Conservation (phyloP, 1,284 basidiomycete genomes). For the Cutaneotrichosporon cavernicola region DNA sequence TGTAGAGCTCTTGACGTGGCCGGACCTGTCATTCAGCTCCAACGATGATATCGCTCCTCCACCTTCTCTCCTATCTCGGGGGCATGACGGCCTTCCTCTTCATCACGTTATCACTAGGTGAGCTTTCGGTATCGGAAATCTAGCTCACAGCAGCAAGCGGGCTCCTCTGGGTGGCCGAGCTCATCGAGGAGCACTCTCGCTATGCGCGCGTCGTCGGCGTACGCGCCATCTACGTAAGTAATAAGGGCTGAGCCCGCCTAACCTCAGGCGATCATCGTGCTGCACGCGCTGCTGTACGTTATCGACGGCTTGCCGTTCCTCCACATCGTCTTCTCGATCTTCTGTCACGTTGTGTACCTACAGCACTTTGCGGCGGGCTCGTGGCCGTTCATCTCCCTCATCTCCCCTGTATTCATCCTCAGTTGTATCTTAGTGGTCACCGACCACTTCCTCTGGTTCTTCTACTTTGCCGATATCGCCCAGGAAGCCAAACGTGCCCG, state of each 20-base stretch:
- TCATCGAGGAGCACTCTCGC: slow-evolving; percentile 88
- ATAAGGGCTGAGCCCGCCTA: not conserved
- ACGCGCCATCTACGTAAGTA: slow-evolving; percentile 75
- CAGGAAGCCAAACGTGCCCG: slow-evolving; percentile 55
- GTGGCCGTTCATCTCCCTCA: slow-evolving; percentile 88
- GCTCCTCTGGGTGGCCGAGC: slow-evolving; percentile 83
- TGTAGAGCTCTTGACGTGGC: not conserved
- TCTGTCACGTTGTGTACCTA: slow-evolving; percentile 81
- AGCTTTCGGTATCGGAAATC: not conserved
- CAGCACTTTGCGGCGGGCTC: slow-evolving; percentile 75
- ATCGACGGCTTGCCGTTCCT: slow-evolving; percentile 74
- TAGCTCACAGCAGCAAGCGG: slow-evolving; percentile 68
- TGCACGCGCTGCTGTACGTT: slow-evolving; percentile 74
- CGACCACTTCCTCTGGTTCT: slow-evolving; percentile 94
- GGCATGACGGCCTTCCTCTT: slow-evolving; percentile 70
- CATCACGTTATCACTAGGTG: slow-evolving; percentile 76
- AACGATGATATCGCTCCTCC: slow-evolving; percentile 38
- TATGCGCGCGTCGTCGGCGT: slow-evolving; percentile 75
- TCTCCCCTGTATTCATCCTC: slow-evolving; percentile 74
- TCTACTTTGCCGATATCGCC: slow-evolving; percentile 73
- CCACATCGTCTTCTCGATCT: slow-evolving; percentile 72
- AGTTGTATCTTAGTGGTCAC: slow-evolving; percentile 77
- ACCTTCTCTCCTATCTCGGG: slow-evolving; percentile 61
- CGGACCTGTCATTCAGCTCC: not conserved
- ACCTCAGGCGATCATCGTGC: slow-evolving; percentile 66